Base-by-base conservation (phyloP, 768 basidiomycete genomes). In the Trametes coccinea region DNA sequence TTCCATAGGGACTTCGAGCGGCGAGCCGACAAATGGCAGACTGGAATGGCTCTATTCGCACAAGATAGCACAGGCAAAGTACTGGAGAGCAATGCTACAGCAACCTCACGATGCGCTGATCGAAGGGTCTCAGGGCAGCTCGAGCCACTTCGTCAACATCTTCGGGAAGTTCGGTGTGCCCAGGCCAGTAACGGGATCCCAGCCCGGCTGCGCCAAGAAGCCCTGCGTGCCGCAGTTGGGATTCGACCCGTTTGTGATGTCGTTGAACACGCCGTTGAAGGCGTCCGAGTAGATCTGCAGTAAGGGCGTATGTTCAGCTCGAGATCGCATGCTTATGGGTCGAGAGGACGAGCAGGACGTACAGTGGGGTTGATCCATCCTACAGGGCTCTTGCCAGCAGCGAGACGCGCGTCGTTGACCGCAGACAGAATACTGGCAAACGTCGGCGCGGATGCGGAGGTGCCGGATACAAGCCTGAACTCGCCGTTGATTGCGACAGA, bases 401-500 rank as follows among this genome's bases (percentile, higher is more conserved):
- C 66, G 40, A 77, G 49, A 14, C 69, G 69, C 16, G 68, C 70
- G 56, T 74, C 75, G 54, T 77, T 78, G 41, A 90, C 71, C 60
- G 89, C 79, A 5, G 87, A 78, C 10, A 89, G 75, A 44, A 90
- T 74, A 13, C 78, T 81, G 4, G 89, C 81, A 53, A 90, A 85
- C 0, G 85, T 77, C 0, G 89, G 89, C 10, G 84, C 66, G 1
- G 87, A 71, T 2, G 84, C 83, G 8, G 87, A 88, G 0, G 90
- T 91, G 37, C 90, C 89, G 0, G 74, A 80, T 48, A 84, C 76
- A 3, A 70, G 66, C 8, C 44, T 56, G 8, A 72, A 73, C 46
- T 55, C 61, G 11, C 73, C 73, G 31, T 73, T 60, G 22, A 73
- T 56, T 3, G 69, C 72, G 29, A 74, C 58, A 31, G 70, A 69